Evolutionary conservation across 257 asterid genomes (phyloP), one percentile per base, ranked within the genome.

Genomic region (Scutellaria barbata): DNA sequence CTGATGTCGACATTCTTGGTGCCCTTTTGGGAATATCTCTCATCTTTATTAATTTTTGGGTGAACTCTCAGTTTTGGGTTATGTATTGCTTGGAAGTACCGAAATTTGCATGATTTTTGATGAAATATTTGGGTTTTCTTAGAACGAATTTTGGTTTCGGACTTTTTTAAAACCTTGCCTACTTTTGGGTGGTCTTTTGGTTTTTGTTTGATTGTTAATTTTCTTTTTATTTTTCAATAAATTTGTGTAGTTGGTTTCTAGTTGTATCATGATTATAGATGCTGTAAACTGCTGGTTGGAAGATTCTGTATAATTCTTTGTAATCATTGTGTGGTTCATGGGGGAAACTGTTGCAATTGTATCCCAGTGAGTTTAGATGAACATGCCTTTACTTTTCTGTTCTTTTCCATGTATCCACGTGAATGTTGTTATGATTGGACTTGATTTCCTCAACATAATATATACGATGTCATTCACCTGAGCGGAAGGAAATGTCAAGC

Each of bases 71-170:
- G 54, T 48, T 50, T 41, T 30, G 35, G 35, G 35, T 16, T 66
- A 13, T 72, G 13, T 57, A 16, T 53, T 53, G 22, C 59, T 53
- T 63, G 59, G 1, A 54, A 11, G 22, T 13, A n/a, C 46, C 17
- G 37, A 39, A 14, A 25, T 61, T 61, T 51, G 37, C 14, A 12
- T 16, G 62, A 2, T 63, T 59, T 68, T 60, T 8, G 42, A 5
- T 25, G 7, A 16, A 60, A 16, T 51, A 42, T 69, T 14, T 37
- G 45, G 43, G 81, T 22, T 67, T 47, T 72, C 40, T 62, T 72
- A 30, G 17, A 60, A 68, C 60, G 65, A 43, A 67, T 39, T 63
- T 14, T 37, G 13, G 6, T 12, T 46, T 9, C 57, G 1, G 61
- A 41, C 7, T 59, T 33, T 17, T 8, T 61, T 39, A 30, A 40